Evolutionary conservation across 169 alveolate species (phyloP).

Genomic region (Eimeria brunetti): DNA sequence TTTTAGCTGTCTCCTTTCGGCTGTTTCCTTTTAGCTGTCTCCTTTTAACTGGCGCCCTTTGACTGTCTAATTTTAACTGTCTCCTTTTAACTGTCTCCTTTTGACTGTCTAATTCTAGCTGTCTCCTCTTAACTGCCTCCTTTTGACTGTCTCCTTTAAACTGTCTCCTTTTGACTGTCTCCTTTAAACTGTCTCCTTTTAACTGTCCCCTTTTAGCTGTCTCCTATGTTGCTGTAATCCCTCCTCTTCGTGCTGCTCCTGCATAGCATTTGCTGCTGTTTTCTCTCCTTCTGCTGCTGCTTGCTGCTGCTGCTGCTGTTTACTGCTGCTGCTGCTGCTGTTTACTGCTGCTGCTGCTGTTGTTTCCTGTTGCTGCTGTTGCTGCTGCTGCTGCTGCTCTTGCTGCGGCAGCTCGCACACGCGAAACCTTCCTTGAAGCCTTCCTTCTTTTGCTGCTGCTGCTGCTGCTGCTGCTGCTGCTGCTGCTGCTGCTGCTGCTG

Average conservation of each 20-base stretch:
- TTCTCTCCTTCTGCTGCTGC: too few species aligned
- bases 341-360: too few species aligned
- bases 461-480: conserved; percentile 24
- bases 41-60: not conserved
- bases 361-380: not conserved
- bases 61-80: not conserved
- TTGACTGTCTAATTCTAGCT: not conserved
- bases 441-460: conserved; percentile 13
- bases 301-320: too few species aligned
- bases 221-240: too few species aligned
- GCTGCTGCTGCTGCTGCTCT: too few species aligned
- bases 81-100: not conserved
- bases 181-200: too few species aligned
- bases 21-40: too few species aligned
- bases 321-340: too few species aligned
- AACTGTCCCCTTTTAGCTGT: too few species aligned
- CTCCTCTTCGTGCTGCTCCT: too few species aligned
- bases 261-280: not conserved
- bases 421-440: not conserved
- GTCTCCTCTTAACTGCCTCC: not conserved
- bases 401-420: not conserved
- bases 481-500: not conserved
- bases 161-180: too few species aligned
- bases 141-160: not conserved
- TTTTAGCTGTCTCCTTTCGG: too few species aligned